Base-by-base conservation (phyloP, 352 stramenopile species). In the Hyaloperonospora arabidopsidis region DNA sequence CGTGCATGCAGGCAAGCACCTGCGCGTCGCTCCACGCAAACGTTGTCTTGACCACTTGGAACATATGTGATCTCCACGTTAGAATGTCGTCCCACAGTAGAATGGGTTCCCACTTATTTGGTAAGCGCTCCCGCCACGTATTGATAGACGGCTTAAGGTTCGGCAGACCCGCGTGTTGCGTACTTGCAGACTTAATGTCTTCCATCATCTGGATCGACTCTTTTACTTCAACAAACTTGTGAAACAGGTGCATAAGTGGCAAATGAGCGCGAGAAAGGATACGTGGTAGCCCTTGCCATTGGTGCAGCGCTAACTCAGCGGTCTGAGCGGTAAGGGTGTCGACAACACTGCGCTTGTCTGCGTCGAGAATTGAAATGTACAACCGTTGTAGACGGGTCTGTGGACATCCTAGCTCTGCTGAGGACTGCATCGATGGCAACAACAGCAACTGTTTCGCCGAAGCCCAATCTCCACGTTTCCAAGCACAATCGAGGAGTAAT, bases 21-120 rank as follows among this genome's bases (percentile, higher is more conserved):
- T 93, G 82, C n/a, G 84, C 74, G 47, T 93, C 84, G 46, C 84
- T 94, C 80, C 82, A 92, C 7, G 70, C 84, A 50, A 94, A 95
- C 21, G 79, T 92, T 21, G 60, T 93, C 67, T 94, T 95, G 23
- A 96, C 77, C 23, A 93, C 73, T 57, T 92, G 74, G 68, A 96
- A 96, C 77, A 97, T 95, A 74, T 97, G 87, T 43, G 84, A 87
- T 19, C 90, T 77, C 90, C 90, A 97, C 50, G 85, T 96, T 17
- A 97, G 67, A 29, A 97, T 93, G 50, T 96, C 86, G 55, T 97
- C 89, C 90, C 90, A 97, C 11, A 95, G 63, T 50, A 95, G 62
- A 65, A 97, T 92, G 12, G 84, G 83, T 32, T 97, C 90, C 85
- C 89, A 97, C 62, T 95, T 94, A 67, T 97, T 97, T 8, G 89